Base-by-base conservation (phyloP, 495 filamentous ascomycete genomes). In the Coniosporium apollinis region DNA sequence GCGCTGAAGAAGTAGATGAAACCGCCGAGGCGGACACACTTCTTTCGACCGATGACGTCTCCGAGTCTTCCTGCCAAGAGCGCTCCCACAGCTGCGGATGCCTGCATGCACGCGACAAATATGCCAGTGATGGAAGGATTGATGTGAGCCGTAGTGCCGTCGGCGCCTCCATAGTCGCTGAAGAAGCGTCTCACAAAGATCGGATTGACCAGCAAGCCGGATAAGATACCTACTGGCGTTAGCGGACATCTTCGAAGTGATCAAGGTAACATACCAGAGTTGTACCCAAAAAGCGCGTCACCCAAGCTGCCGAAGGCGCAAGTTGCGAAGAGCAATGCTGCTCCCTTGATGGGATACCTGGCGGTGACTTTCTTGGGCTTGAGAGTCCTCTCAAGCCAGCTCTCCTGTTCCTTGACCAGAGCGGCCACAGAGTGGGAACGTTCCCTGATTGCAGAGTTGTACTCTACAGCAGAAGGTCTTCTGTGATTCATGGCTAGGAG, bases 1-100 rank as follows among this genome's bases (percentile, higher is more conserved):
- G 45, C 40, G 21, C 41, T 50, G 41, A 54, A 54, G 42, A 54
- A 54, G 38, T 50, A 54, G 34, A 56, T 54, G 42, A 56, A 50
- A 3, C 41, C 50, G 11, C 51, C 53, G 22, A 56, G 20, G 19
- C 44, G 49, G 35, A 56, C 49, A 25, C 48, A 54, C 21, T 46
- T 52, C 42, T 54, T 54, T 24, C 50, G 51, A 8, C 53, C 53
- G 18, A 54, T 44, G 19, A 50, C 50, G 29, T 54, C 53, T 0
- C 51, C 51, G 8, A 56, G 44, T 29, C 51, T 36, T 17, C 51
- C 51, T 1, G 48, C 45, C 8, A 49, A 36, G 19, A 54, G 50
- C 10, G 52, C 42, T 22, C 52, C 52, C 3, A 53, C 44, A 8
- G 49, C 47, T 8, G 51, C 51, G 6, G 51, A 49, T n/a, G 48